Percentiles rank a stretch among this genome's conserved stretches.
phyloP scores from a whole-genome alignment of 331 rosid species.

The Quercus phellos region DNA sequence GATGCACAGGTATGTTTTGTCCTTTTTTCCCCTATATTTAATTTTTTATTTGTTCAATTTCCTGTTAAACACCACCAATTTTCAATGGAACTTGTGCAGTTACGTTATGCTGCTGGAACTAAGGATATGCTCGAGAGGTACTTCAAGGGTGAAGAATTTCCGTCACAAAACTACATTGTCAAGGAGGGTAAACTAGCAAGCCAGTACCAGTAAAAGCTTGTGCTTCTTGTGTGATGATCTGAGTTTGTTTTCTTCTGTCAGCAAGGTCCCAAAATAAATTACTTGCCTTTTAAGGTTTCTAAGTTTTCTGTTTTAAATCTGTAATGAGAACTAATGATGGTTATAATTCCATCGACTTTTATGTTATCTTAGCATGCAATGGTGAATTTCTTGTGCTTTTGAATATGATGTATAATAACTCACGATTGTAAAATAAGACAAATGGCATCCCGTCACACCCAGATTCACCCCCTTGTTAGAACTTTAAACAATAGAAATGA shows the following conservation, averaged over 20 bases:
- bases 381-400: not conserved
- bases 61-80: not conserved
- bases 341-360: too few relatives aligned
- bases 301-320: not conserved
- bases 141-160: conserved; percentile 90
- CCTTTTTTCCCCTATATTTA: not conserved
- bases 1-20: conserved; percentile 72
- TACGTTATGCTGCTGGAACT: conserved; percentile 87
- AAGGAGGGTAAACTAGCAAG: conserved; percentile 83
- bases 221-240: conserved; percentile 6
- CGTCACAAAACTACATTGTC: conserved; percentile 85
- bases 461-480: too few relatives aligned
- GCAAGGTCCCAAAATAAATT: not conserved
- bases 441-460: too few relatives aligned
- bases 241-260: not conserved
- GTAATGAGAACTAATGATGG: conserved; percentile 17
- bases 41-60: not conserved
- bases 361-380: too few relatives aligned
- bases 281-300: conserved; percentile 7
- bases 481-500: too few relatives aligned
- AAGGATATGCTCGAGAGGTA: conserved; percentile 92
- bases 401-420: not conserved
- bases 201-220: conserved; percentile 56
- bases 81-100: conserved; percentile 28
- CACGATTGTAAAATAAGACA: too few relatives aligned